phyloP scores from a whole-genome alignment of 148 eudicot species.

The Gaultheria prostrata region DNA sequence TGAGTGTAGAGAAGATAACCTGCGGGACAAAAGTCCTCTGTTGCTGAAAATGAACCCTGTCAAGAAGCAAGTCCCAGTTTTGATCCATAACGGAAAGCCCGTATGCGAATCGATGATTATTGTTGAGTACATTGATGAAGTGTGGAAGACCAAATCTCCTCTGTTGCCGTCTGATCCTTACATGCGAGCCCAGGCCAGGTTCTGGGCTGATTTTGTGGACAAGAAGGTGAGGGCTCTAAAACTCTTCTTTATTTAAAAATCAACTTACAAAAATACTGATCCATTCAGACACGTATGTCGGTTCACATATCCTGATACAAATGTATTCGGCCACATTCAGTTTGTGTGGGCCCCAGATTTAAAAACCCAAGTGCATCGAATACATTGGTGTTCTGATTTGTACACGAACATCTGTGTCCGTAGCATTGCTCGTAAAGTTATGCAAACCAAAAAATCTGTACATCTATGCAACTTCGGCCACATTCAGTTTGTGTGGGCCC shows the following conservation, averaged over 20 bases:
- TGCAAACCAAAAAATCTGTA: no score
- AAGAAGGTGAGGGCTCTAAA: slow-evolving; percentile 9
- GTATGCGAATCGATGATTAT: slow-evolving; percentile 39
- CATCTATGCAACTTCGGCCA: no score
- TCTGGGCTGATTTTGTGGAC: slow-evolving; percentile 50
- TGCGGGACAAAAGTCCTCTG: slow-evolving; percentile 28
- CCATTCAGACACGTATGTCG: no score
- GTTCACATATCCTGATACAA: no score
- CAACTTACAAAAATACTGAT: no score
- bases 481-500: background rate
- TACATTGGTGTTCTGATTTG: no score
- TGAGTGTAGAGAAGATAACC: slow-evolving; percentile 35
- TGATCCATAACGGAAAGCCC: slow-evolving; percentile 39
- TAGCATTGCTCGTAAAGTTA: no score
- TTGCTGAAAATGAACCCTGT: slow-evolving; percentile 47
- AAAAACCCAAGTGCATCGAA: no score
- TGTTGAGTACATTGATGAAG: slow-evolving; percentile 47
- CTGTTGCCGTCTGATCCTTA: slow-evolving; percentile 41
- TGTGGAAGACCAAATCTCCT: slow-evolving; percentile 30
- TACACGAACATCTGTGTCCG: no score
- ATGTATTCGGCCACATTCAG: no score
- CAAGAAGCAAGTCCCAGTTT: slow-evolving; percentile 42
- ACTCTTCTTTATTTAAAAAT: background rate
- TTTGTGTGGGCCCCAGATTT: no score
- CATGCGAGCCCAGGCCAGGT: slow-evolving; percentile 37